phyloP scores from a whole-genome alignment of 2,329 filamentous ascomycete genomes.

The Colletotrichum lini region DNA sequence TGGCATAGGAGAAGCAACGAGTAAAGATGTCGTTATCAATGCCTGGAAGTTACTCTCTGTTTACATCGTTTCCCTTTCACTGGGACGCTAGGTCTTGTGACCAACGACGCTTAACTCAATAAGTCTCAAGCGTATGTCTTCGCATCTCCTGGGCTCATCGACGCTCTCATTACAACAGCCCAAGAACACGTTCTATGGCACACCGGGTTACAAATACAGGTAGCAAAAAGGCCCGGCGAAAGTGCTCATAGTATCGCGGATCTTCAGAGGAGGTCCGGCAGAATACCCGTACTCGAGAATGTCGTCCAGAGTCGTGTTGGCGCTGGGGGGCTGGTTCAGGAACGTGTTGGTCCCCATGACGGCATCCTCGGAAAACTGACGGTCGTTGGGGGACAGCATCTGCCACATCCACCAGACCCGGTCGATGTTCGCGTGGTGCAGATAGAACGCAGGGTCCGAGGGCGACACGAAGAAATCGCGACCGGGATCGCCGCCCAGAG shows the following conservation, averaged over 20 bases:
- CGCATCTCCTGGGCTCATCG: too few relatives aligned
- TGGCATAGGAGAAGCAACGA: too few relatives aligned
- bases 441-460: constrained; percentile 55
- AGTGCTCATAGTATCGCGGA: constrained; percentile 48
- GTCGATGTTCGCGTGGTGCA: constrained; percentile 49
- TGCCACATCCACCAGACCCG: constrained; percentile 49
- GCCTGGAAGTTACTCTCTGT: too few relatives aligned
- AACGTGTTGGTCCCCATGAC: constrained; percentile 46
- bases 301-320: constrained; percentile 45
- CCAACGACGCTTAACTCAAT: too few relatives aligned
- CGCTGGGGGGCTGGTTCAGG: constrained; percentile 45
- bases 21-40: too few relatives aligned
- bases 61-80: too few relatives aligned
- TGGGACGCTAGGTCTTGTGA: too few relatives aligned
- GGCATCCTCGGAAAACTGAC: constrained; percentile 43
- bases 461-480: constrained; percentile 53
- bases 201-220: constrained; percentile 40
- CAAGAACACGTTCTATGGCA: too few relatives aligned
- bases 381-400: constrained; percentile 45
- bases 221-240: constrained; percentile 47
- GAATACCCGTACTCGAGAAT: constrained; percentile 45
- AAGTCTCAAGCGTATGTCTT: too few relatives aligned
- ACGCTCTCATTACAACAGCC: too few relatives aligned
- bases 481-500: constrained; percentile 55
- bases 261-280: constrained; percentile 39